A percentile compares a stretch with the other conserved stretches of the same genome.
Conservation (phyloP, 306 rosid species). For the Rosa persica region DNA sequence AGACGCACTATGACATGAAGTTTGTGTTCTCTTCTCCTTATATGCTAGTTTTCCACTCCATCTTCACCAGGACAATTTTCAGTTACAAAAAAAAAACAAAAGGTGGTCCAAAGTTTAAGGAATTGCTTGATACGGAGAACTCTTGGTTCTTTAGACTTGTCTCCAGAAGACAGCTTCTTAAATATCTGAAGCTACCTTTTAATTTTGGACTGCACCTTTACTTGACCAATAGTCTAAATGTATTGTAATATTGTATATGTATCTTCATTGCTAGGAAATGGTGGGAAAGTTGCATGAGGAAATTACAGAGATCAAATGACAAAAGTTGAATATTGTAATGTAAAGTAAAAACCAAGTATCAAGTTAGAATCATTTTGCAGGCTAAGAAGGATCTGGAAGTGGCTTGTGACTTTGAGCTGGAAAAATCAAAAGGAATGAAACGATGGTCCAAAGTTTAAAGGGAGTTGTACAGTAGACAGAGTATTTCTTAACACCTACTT, state of each 20-base stretch:
- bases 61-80: neutral
- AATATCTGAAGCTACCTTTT: neutral
- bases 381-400: slow-evolving; percentile 6
- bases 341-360: neutral
- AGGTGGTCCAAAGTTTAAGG: neutral
- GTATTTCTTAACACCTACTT: neutral
- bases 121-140: neutral
- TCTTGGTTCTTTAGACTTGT: neutral
- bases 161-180: neutral
- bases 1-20: neutral
- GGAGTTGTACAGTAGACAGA: neutral
- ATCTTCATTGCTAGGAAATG: neutral
- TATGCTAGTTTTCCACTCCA: neutral
- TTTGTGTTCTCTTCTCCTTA: neutral
- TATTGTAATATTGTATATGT: neutral
- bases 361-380: neutral
- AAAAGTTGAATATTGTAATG: neutral
- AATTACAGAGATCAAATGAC: neutral
- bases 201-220: neutral
- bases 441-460: slow-evolving; percentile 14
- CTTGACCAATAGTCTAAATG: neutral
- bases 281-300: neutral
- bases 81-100: neutral
- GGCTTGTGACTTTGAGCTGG: slow-evolving; percentile 11
- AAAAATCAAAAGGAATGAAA: neutral